Conservation (phyloP, 352 stramenopile species). For the Pythium utonaiense region DNA sequence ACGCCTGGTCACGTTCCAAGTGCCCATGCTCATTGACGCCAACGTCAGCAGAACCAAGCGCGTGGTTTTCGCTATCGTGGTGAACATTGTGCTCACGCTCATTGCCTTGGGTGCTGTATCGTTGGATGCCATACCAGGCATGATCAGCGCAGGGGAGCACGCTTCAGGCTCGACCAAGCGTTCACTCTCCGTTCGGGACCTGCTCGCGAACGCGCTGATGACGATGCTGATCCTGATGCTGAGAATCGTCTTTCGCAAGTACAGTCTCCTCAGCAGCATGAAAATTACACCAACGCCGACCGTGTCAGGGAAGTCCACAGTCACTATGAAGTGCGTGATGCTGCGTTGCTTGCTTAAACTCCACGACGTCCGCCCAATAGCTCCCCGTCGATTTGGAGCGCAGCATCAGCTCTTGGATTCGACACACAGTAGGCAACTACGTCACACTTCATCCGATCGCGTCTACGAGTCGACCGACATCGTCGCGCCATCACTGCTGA, state of each 20-base stretch:
- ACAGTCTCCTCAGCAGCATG: neutral
- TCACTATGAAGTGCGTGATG: slow-evolving; percentile 1
- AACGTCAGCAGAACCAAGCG: slow-evolving; percentile 9
- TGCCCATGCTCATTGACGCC: slow-evolving; percentile 22
- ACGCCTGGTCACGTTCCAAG: slow-evolving; percentile 14
- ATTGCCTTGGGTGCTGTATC: neutral
- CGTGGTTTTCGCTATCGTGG: neutral
- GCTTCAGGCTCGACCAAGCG: neutral
- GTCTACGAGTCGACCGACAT: neutral
- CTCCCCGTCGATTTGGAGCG: no score
- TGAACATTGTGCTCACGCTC: neutral
- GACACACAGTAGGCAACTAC: no score
- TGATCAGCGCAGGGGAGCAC: neutral
- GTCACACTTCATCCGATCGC: no score
- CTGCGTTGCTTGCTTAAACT: slow-evolving; percentile 8
- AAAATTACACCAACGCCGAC: no score
- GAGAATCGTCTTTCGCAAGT: slow-evolving; percentile 10
- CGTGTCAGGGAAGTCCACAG: no score
- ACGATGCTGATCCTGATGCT: slow-evolving; percentile 14
- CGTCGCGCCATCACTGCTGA: no score
- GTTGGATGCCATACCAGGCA: neutral
- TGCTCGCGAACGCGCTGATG: slow-evolving; percentile 10
- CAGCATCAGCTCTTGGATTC: no score
- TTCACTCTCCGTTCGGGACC: neutral
- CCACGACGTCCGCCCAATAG: no score